phyloP scores from a whole-genome alignment of 352 stramenopile species.

The Phytopythium aichiense region DNA sequence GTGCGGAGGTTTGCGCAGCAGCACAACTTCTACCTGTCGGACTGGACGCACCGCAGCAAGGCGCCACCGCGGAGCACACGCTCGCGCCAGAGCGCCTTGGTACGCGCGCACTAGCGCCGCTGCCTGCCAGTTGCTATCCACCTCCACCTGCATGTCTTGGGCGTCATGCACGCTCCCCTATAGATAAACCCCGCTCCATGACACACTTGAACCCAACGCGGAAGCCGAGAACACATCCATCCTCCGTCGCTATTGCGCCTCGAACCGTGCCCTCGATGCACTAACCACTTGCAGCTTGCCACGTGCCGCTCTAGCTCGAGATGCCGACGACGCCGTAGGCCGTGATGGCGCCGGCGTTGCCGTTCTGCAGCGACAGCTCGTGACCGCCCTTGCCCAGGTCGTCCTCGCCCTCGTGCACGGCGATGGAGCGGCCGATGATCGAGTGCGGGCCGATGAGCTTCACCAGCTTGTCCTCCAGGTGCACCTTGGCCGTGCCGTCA shows the following conservation, averaged over 20 bases:
- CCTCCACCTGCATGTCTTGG: background rate
- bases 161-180: background rate
- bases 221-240: slow-evolving; percentile 1
- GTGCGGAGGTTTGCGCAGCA: slow-evolving; percentile 22
- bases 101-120: background rate
- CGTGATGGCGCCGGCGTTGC: slow-evolving; percentile 92
- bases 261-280: background rate
- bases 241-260: slow-evolving; percentile 1
- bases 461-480: slow-evolving; percentile 94
- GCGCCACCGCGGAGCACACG: background rate
- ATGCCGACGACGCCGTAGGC: slow-evolving; percentile 93
- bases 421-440: slow-evolving; percentile 95
- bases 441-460: slow-evolving; percentile 98
- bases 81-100: background rate
- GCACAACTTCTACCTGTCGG: slow-evolving; percentile 26
- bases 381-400: slow-evolving; percentile 96
- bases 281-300: background rate
- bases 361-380: slow-evolving; percentile 95
- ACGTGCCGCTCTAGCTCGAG: slow-evolving; percentile 42
- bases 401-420: slow-evolving; percentile 94
- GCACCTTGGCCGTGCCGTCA: slow-evolving; percentile 85
- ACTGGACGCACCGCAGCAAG: slow-evolving; percentile 14
- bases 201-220: background rate
- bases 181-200: background rate
- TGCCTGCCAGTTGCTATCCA: too few species aligned